phyloP scores from a whole-genome alignment of 2,329 filamentous ascomycete genomes.

The Clarireedia monteithiana region DNA sequence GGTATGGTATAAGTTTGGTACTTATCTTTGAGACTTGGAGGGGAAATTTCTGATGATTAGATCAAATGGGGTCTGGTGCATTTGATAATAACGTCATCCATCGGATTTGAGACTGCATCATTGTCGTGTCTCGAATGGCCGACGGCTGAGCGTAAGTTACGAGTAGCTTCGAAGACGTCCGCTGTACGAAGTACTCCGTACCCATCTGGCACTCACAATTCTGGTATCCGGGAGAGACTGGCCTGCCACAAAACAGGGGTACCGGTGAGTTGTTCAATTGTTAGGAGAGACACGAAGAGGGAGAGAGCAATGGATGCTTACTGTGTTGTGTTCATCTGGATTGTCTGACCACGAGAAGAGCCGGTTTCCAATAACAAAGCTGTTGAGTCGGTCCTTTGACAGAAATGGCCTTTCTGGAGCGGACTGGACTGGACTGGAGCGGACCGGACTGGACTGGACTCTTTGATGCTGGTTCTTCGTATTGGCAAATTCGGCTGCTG shows the following conservation, averaged over 20 bases:
- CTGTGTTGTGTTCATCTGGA: too few species aligned
- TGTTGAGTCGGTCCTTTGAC: background rate
- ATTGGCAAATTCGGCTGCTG: background rate
- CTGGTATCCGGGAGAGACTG: too few species aligned
- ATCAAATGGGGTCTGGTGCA: conserved; percentile 8
- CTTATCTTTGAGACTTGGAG: conserved; percentile 1
- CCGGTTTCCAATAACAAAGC: background rate
- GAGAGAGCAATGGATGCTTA: background rate
- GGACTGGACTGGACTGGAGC: background rate
- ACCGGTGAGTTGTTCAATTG: background rate
- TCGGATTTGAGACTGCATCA: background rate
- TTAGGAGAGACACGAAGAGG: background rate
- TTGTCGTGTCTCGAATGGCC: background rate
- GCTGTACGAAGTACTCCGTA: too few species aligned
- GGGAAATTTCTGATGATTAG: conserved; percentile 4
- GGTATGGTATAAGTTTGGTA: too few species aligned
- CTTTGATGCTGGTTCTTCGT: background rate
- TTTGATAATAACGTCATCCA: conserved; percentile 6
- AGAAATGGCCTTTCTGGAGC: background rate
- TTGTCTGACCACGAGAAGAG: too few species aligned
- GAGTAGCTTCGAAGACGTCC: too few species aligned
- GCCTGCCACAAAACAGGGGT: too few species aligned
- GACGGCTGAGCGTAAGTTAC: too few species aligned
- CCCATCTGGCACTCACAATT: too few species aligned
- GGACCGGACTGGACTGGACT: background rate